phyloP scores from a whole-genome alignment of 2,329 filamentous ascomycete genomes.

The Aulographum hederae region DNA sequence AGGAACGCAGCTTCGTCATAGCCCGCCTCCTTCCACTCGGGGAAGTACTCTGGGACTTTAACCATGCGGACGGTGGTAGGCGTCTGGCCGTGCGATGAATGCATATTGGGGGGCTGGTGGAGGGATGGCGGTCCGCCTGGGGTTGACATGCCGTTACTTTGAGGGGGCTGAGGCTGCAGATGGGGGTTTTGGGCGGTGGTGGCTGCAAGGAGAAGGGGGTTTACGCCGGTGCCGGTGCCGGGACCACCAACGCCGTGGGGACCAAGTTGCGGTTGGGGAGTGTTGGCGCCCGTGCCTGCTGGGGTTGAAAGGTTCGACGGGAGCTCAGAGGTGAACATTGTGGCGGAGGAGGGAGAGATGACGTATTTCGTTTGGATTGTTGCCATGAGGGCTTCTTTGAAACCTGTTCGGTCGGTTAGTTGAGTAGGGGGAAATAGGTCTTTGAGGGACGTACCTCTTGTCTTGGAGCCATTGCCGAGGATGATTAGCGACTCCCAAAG shows the following conservation, averaged over 20 bases:
- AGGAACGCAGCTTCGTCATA: constrained; percentile 74
- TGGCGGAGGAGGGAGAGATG: constrained; percentile 79
- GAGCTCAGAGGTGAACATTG: constrained; percentile 92
- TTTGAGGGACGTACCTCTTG: constrained; percentile 31
- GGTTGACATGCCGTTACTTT: constrained; percentile 10
- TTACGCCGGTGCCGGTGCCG: constrained; percentile 39
- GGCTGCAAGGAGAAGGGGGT: constrained; percentile 80
- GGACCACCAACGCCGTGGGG: constrained; percentile 27
- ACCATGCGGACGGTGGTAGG: constrained; percentile 70
- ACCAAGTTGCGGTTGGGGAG: constrained; percentile 45
- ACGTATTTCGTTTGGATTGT: constrained; percentile 69
- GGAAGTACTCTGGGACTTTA: constrained; percentile 65
- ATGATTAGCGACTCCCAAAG: constrained; percentile 90
- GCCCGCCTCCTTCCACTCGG: constrained; percentile 65
- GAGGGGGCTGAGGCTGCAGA: constrained; percentile 22
- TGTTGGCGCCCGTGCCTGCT: constrained; percentile 76
- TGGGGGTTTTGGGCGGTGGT: constrained; percentile 50
- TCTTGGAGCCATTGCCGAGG: constrained; percentile 66
- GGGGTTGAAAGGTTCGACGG: constrained; percentile 89
- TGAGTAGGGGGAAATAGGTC: constrained; percentile 14
- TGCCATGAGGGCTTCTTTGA: constrained; percentile 73
- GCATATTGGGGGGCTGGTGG: constrained; percentile 26
- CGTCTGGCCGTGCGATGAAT: constrained; percentile 51
- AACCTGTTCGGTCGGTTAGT: constrained; percentile 34
- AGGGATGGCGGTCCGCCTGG: constrained; percentile 8